These are phyloP conservation scores for Aquilaria agallochum DNA, from an alignment of 441 rosid species.

Conservation along the genomic window DNA sequence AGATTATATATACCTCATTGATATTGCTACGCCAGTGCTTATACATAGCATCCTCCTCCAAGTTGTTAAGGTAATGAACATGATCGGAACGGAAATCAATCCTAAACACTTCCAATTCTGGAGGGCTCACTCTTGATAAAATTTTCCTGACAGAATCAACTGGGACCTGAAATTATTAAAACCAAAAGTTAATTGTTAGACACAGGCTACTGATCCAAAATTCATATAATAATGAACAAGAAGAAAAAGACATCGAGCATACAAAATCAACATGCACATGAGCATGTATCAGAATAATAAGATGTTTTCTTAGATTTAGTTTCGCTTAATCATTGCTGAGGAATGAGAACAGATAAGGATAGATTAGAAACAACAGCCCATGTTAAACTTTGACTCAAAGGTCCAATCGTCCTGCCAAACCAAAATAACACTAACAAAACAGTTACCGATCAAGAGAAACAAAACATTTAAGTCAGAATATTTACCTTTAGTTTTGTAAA, in stretches of 20 bases:
- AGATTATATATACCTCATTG: slow-evolving; percentile 64
- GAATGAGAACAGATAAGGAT: too few species aligned
- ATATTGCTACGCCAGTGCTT: slow-evolving; percentile 93
- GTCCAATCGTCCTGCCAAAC: too few species aligned
- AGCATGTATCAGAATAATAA: too few species aligned
- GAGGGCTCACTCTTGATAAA: slow-evolving; percentile 58
- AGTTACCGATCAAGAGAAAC: background rate
- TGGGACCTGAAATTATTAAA: slow-evolving; percentile 64
- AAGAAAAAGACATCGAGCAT: too few species aligned
- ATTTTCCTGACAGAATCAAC: slow-evolving; percentile 57
- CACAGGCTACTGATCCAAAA: slow-evolving; percentile 13
- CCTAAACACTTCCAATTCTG: slow-evolving; percentile 76
- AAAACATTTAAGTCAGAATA: slow-evolving; percentile 14
- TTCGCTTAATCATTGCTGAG: too few species aligned
- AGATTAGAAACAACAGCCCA: too few species aligned
- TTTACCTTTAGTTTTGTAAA: slow-evolving; percentile 88
- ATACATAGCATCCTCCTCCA: slow-evolving; percentile 98
- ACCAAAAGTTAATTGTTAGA: slow-evolving; percentile 16
- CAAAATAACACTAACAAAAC: background rate
- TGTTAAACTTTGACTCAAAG: too few species aligned
- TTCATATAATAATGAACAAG: background rate
- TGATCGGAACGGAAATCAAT: slow-evolving; percentile 94
- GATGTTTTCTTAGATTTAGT: too few species aligned
- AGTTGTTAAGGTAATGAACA: slow-evolving; percentile 94
- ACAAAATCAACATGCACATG: too few species aligned